These are phyloP conservation scores for Osmanthus fragrans DNA, from an alignment of 257 asterid genomes.

Conservation along the genomic window DNA sequence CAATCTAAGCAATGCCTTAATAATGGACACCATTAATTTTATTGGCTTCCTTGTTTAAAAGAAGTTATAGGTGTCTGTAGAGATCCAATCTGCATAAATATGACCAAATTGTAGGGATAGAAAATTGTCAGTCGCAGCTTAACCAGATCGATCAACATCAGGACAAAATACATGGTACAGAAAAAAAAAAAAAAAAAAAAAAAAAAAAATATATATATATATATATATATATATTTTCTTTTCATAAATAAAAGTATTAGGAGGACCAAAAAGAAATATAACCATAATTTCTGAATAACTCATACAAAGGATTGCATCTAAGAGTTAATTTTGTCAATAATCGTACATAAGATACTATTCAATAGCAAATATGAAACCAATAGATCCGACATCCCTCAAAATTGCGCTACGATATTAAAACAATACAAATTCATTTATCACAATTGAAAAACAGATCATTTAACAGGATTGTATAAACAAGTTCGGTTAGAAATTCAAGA, in stretches of 20 bases:
- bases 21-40: neutral
- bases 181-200: too few species aligned
- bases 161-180: neutral
- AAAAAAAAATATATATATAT: too few species aligned
- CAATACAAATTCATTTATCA: neutral
- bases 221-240: too few species aligned
- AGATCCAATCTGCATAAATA: neutral
- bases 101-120: neutral
- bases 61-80: neutral
- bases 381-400: neutral
- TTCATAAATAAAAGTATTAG: neutral
- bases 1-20: neutral
- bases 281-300: neutral
- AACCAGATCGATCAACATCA: neutral
- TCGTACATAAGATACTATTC: neutral
- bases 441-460: neutral
- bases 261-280: neutral
- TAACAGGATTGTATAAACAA: neutral
- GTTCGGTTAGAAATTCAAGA: neutral
- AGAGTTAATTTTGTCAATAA: neutral
- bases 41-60: neutral
- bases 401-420: neutral
- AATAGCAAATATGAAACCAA: neutral
- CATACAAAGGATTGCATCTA: neutral
- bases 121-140: neutral